phyloP scores from a whole-genome alignment of 768 basidiomycete species.

The Tulasnella calospora region DNA sequence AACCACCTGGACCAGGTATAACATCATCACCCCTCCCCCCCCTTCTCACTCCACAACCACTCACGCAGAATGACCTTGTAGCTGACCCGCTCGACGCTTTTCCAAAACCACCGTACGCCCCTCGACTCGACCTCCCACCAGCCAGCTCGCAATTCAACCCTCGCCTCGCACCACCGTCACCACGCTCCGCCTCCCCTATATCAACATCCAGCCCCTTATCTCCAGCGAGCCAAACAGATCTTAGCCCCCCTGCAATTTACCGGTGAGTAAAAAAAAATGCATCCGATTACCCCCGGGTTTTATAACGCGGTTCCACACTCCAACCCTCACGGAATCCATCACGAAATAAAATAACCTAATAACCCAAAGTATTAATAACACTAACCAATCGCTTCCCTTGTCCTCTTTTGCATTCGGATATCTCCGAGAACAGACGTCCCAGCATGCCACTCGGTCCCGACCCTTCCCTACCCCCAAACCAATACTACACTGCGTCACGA shows the following conservation, averaged over 20 bases:
- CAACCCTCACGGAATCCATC: background rate
- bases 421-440: background rate
- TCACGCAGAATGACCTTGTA: background rate
- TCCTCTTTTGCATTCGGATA: background rate
- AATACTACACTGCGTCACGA: background rate
- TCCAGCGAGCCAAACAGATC: background rate
- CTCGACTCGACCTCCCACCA: background rate
- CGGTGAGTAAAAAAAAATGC: background rate
- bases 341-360: background rate
- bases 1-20: background rate
- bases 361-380: background rate
- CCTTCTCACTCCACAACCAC: background rate
- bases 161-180: background rate
- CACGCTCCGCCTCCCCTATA: background rate
- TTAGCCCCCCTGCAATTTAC: background rate
- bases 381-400: background rate
- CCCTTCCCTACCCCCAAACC: background rate
- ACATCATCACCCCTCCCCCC: background rate
- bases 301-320: background rate
- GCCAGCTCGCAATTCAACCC: background rate
- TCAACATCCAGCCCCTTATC: background rate
- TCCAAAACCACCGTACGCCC: background rate
- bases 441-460: slow-evolving; percentile 1
- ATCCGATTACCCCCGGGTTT: background rate
- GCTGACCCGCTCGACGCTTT: background rate